phyloP scores from a whole-genome alignment of 1,139 yeast species.

The Meyerozyma smithsonii region DNA sequence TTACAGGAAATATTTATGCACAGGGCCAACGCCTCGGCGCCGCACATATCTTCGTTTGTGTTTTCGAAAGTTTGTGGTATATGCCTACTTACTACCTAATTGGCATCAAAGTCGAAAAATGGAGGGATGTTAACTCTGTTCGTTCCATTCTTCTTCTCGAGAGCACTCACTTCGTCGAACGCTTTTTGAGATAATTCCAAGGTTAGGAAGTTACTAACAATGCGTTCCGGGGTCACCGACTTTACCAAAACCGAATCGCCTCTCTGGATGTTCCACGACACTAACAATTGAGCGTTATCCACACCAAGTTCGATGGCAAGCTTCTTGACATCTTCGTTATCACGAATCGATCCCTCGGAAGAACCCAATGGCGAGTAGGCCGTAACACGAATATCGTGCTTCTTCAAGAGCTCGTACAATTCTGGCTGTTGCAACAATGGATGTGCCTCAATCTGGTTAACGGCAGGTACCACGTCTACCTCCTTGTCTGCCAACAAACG shows the following conservation, averaged over 20 bases:
- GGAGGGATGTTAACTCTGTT: background rate
- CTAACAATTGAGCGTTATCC: slow-evolving; percentile 56
- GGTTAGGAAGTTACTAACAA: slow-evolving; percentile 51
- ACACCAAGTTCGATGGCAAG: slow-evolving; percentile 55
- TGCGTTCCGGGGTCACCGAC: slow-evolving; percentile 58
- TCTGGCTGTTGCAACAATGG: slow-evolving; percentile 71
- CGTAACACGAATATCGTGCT: slow-evolving; percentile 55
- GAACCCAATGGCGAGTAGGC: slow-evolving; percentile 84
- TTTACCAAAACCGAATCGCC: slow-evolving; percentile 72
- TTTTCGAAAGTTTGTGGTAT: too few species aligned
- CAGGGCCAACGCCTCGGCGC: too few species aligned
- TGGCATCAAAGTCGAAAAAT: background rate
- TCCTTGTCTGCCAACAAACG: slow-evolving; percentile 48
- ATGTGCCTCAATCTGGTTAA: slow-evolving; percentile 71
- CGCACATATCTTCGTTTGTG: too few species aligned
- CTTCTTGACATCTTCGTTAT: slow-evolving; percentile 40
- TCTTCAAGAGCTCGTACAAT: slow-evolving; percentile 48
- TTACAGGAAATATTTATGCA: background rate
- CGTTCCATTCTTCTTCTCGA: slow-evolving; percentile 41
- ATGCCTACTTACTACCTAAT: background rate
- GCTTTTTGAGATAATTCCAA: slow-evolving; percentile 53
- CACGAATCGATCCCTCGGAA: slow-evolving; percentile 57
- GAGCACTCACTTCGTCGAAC: slow-evolving; percentile 40
- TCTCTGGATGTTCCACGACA: slow-evolving; percentile 71
- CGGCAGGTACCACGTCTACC: slow-evolving; percentile 58